A percentile compares a stretch with the other conserved stretches of the same genome.
Conservation (phyloP, 176 grass and related monocot species). For the Ensete glaucum region DNA sequence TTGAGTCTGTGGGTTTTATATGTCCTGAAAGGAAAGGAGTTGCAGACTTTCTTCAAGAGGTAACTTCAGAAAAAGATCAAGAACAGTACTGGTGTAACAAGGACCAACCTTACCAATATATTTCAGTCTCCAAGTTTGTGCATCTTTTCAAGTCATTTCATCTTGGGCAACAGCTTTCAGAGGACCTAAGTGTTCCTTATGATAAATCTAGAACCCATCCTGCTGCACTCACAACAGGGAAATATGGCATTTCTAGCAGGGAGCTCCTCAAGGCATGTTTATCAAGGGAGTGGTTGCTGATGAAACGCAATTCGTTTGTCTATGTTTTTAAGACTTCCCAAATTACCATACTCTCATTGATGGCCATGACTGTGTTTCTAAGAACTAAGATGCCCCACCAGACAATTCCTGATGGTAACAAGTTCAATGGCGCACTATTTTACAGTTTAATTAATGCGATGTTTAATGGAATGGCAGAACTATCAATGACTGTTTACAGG, state of each 20-base stretch:
- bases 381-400: constrained; percentile 57
- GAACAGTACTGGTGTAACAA: constrained; percentile 40
- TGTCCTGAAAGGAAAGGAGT: constrained; percentile 64
- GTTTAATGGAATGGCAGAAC: constrained; percentile 54
- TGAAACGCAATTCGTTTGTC: constrained; percentile 58
- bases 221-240: constrained; percentile 39
- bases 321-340: constrained; percentile 50
- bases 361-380: constrained; percentile 50
- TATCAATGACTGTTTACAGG: constrained; percentile 40
- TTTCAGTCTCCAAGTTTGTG: constrained; percentile 33
- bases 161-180: constrained; percentile 26
- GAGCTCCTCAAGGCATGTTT: constrained; percentile 42
- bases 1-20: constrained; percentile 43
- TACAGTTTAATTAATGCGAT: constrained; percentile 34
- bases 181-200: constrained; percentile 46
- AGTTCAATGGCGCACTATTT: constrained; percentile 43
- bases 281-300: constrained; percentile 57
- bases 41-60: constrained; percentile 66
- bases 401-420: constrained; percentile 25
- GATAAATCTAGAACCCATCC: constrained; percentile 51
- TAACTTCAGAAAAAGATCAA: constrained; percentile 61
- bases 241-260: constrained; percentile 49
- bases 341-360: constrained; percentile 30
- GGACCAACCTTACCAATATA: constrained; percentile 30
- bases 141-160: constrained; percentile 40